phyloP scores from a whole-genome alignment of 2,329 filamentous ascomycete species.

The Epichloe festucae region DNA sequence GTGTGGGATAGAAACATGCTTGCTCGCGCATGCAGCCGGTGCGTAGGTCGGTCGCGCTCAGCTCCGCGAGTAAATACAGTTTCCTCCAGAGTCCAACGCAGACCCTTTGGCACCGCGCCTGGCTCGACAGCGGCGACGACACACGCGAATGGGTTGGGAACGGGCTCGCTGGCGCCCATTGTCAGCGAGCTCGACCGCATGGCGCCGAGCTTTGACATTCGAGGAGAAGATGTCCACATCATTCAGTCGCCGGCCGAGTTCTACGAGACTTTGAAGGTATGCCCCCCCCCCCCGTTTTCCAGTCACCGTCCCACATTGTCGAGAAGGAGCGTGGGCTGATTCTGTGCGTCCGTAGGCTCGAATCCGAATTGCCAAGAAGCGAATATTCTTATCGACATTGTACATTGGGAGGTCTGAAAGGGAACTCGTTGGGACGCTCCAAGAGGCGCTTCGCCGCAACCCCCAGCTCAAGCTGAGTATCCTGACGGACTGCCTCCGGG shows the following conservation, averaged over 20 bases:
- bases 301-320: too few relatives aligned
- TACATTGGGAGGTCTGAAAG: conserved; percentile 92
- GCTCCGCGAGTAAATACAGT: conserved; percentile 2
- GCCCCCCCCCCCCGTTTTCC: too few relatives aligned
- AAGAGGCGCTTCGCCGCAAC: conserved; percentile 60
- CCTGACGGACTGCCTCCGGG: conserved; percentile 79
- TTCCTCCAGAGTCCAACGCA: conserved; percentile 22
- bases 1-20: conserved; percentile 15
- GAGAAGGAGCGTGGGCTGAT: too few relatives aligned
- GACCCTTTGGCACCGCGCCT: conserved; percentile 26
- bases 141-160: conserved; percentile 9
- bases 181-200: conserved; percentile 70
- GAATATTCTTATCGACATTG: conserved; percentile 87
- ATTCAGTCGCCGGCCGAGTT: conserved; percentile 76
- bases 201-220: conserved; percentile 79
- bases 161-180: conserved; percentile 39
- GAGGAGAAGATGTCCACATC: conserved; percentile 68
- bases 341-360: conserved; percentile 41
- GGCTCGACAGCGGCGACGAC: conserved; percentile 19
- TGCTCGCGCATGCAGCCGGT: conserved; percentile 21
- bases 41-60: conserved; percentile 14
- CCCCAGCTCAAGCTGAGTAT: conserved; percentile 72
- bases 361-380: conserved; percentile 63
- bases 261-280: conserved; percentile 78
- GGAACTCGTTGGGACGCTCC: conserved; percentile 72